A percentile compares a stretch with the other conserved stretches of the same genome.
Evolutionary conservation across 2,329 filamentous ascomycete genomes (phyloP).

Genomic region (Scytalidium sp.): DNA sequence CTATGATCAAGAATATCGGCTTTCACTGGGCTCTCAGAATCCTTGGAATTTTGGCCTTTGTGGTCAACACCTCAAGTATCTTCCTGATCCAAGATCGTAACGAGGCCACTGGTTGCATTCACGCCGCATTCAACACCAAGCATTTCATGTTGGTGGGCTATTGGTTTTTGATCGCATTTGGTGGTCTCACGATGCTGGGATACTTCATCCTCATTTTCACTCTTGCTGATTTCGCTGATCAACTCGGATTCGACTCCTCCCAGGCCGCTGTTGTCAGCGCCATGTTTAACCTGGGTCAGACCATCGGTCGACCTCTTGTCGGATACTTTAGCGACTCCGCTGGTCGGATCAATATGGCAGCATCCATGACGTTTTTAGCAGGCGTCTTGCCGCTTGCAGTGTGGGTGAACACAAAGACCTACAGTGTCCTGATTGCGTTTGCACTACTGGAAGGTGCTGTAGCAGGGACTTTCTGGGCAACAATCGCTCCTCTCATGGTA

Average conservation of each 20-base stretch:
- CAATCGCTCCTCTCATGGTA: slow-evolving; percentile 65
- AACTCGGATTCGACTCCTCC: slow-evolving; percentile 34
- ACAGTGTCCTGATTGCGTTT: slow-evolving; percentile 40
- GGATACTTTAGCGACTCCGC: slow-evolving; percentile 42
- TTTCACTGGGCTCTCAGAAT: slow-evolving; percentile 53
- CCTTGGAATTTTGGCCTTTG: slow-evolving; percentile 1
- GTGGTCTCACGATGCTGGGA: slow-evolving; percentile 42
- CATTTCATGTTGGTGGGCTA: slow-evolving; percentile 33
- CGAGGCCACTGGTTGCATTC: slow-evolving; percentile 3
- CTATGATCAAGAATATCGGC: slow-evolving; percentile 48
- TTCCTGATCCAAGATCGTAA: slow-evolving; percentile 11
- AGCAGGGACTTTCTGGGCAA: slow-evolving; percentile 50
- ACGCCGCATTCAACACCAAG: slow-evolving; percentile 12
- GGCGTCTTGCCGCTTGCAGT: slow-evolving; percentile 36
- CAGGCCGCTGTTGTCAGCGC: slow-evolving; percentile 39
- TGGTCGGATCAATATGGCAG: slow-evolving; percentile 40
- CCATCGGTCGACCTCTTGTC: slow-evolving; percentile 42
- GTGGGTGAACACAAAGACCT: slow-evolving; percentile 43
- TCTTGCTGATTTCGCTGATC: slow-evolving; percentile 41
- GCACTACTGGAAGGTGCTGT: slow-evolving; percentile 40
- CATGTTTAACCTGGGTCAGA: slow-evolving; percentile 44
- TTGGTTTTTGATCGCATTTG: slow-evolving; percentile 36
- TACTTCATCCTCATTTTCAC: slow-evolving; percentile 45
- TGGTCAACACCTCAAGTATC: slow-evolving; percentile 5
- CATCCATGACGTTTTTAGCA: slow-evolving; percentile 34